Base-by-base conservation (phyloP, 495 filamentous ascomycete species). In the Hyaloscypha variabilis region DNA sequence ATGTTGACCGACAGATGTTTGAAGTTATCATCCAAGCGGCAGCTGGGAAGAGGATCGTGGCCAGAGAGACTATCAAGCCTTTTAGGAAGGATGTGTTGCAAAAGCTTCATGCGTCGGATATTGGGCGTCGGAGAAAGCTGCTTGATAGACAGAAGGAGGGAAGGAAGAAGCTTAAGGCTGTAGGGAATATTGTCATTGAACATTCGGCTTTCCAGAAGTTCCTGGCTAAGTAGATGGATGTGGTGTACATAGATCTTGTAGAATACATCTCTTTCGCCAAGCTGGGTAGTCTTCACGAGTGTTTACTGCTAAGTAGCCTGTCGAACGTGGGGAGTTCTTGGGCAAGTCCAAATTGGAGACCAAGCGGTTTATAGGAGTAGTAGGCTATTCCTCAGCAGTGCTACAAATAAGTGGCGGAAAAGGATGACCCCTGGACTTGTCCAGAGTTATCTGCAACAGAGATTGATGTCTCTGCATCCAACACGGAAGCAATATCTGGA, bases 121-220 rank as follows among this genome's bases (percentile, higher is more conserved):
- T 96, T 21, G 85, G 84, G 11, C 81, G 95, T 36, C 84, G 93
- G 55, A 83, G 87, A 72, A 99, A 99, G 78, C 76, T 99, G 67
- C 74, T 99, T 50, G 94, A 98, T 78, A 97, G 93, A 82, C 95
- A 99, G 77, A 99, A 99, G 79, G 94, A 94, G 69, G 95, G 95
- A 1, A 85, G 92, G 64, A 98, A 97, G 85, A 91, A 87, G 78
- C 77, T 98, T 63, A 84, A 85, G 62, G 78, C 86, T 2, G 85
- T 90, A 23, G 88, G 87, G 24, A 87, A 96, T 71, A 92, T 99
- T 8, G 82, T 91, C 29, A 98, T 99, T 77, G 93, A 98, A 55
- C 91, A 97, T 64, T 88, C 91, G 70, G 91, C 93, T 1, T 98
- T 99, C 75, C 95, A 99, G 75, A 88, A 83, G 62, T 99, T 99